These are phyloP conservation scores for Fusarium metavorans DNA, from an alignment of 2,329 filamentous ascomycete genomes.

Conservation along the genomic window DNA sequence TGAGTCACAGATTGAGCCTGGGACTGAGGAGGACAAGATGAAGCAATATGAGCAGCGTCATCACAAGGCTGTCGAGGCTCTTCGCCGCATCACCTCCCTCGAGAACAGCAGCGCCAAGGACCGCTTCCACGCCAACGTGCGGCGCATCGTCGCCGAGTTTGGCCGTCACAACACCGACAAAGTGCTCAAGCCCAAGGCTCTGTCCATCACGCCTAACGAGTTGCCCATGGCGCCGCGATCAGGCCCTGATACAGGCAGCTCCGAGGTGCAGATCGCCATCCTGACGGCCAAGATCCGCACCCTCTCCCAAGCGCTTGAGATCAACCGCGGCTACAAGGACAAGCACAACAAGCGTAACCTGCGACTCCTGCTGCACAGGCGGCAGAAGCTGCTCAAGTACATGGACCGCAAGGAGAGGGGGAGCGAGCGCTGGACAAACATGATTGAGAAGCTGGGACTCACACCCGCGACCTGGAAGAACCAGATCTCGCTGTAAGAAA, in stretches of 20 bases:
- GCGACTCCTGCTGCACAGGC: conserved; percentile 84
- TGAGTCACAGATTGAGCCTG: conserved; percentile 56
- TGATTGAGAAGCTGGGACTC: conserved; percentile 86
- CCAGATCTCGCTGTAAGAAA: conserved; percentile 72
- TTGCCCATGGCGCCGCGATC: conserved; percentile 66
- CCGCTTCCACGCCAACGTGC: conserved; percentile 82
- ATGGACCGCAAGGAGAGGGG: conserved; percentile 90
- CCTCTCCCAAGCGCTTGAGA: conserved; percentile 77
- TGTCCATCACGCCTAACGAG: conserved; percentile 56
- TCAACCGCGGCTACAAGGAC: conserved; percentile 79
- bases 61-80: conserved; percentile 77
- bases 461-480: conserved; percentile 90
- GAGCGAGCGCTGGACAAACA: conserved; percentile 87
- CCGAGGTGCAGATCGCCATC: conserved; percentile 97
- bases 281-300: conserved; percentile 93
- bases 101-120: conserved; percentile 83
- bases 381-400: conserved; percentile 90
- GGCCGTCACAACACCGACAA: conserved; percentile 90
- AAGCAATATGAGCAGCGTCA: conserved; percentile 68
- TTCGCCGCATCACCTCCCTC: conserved; percentile 83
- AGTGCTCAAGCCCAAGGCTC: conserved; percentile 72
- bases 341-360: conserved; percentile 96
- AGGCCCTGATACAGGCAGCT: conserved; percentile 94
- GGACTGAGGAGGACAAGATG: conserved; percentile 50
- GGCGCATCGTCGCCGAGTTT: conserved; percentile 86